A percentile compares a stretch with the other conserved stretches of the same genome.
Evolutionary conservation across 805 yeast species (phyloP).

Genomic region (Pichia paraexigua): DNA sequence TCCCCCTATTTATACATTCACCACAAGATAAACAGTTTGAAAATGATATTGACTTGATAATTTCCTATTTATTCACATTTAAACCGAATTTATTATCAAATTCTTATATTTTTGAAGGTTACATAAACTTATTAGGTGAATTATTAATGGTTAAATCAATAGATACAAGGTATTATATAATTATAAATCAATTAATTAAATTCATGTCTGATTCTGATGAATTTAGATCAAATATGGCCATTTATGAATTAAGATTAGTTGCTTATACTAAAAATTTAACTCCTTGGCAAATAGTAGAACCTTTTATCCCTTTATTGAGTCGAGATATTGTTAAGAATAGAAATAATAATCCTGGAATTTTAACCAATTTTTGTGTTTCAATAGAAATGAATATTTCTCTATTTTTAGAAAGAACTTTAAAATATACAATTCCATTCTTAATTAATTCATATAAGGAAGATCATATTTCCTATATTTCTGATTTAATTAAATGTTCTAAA

Average conservation of each 20-base stretch:
- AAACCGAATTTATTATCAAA: constrained; percentile 22
- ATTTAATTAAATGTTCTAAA: constrained; percentile 37
- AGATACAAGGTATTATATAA: constrained; percentile 62
- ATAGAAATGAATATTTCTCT: constrained; percentile 54
- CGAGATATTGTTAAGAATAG: constrained; percentile 51
- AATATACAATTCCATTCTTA: constrained; percentile 69
- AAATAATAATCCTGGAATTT: constrained; percentile 41
- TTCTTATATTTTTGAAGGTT: constrained; percentile 47
- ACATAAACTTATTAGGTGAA: constrained; percentile 55
- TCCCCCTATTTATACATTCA: constrained; percentile 45
- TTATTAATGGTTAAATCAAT: constrained; percentile 47
- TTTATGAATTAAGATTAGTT: constrained; percentile 51
- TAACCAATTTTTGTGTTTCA: constrained; percentile 54
- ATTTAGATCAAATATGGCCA: constrained; percentile 61
- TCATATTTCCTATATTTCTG: constrained; percentile 56
- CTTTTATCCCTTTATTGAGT: constrained; percentile 68
- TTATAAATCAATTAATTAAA: constrained; percentile 58
- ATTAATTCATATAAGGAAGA: constrained; percentile 59
- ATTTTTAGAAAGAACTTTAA: constrained; percentile 61
- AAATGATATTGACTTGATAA: constrained; percentile 36
- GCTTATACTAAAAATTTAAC: constrained; percentile 51
- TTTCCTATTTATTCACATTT: constrained; percentile 35
- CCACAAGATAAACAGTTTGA: constrained; percentile 34
- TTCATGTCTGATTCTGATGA: constrained; percentile 57
- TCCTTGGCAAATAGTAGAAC: constrained; percentile 73